phyloP scores from a whole-genome alignment of 345 rosid genomes.

The Microcos paniculata region DNA sequence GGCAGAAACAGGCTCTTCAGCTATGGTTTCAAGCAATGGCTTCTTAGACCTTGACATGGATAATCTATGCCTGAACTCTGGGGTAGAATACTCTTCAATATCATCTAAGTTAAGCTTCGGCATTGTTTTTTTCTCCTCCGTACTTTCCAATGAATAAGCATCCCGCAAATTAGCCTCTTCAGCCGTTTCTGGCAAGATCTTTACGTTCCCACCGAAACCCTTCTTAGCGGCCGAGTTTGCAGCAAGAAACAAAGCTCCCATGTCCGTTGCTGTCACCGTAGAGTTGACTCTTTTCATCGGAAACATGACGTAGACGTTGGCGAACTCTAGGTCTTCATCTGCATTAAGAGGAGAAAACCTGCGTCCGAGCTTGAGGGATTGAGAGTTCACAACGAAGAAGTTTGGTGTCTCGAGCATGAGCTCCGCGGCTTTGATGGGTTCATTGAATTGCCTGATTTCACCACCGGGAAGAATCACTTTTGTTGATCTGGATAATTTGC shows the following conservation, averaged over 20 bases:
- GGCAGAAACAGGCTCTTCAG: slow-evolving; percentile 48
- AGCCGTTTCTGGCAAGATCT: slow-evolving; percentile 33
- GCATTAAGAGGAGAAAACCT: slow-evolving; percentile 69
- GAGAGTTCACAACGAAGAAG: slow-evolving; percentile 67
- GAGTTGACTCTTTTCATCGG: slow-evolving; percentile 71
- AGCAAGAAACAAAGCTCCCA: slow-evolving; percentile 54
- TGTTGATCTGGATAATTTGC: slow-evolving; percentile 39
- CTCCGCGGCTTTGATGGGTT: slow-evolving; percentile 74
- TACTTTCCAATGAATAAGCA: slow-evolving; percentile 19
- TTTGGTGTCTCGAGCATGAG: slow-evolving; percentile 83
- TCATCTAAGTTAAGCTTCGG: slow-evolving; percentile 57
- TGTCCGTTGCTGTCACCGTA: slow-evolving; percentile 58
- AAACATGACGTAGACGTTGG: slow-evolving; percentile 65
- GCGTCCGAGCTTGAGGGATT: slow-evolving; percentile 62
- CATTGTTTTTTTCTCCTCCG: slow-evolving; percentile 7
- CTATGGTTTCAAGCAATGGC: slow-evolving; percentile 74
- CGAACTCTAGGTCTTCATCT: slow-evolving; percentile 71
- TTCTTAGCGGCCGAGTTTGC: slow-evolving; percentile 52
- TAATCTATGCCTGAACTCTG: slow-evolving; percentile 56
- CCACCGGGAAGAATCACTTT: slow-evolving; percentile 73
- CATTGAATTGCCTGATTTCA: slow-evolving; percentile 49
- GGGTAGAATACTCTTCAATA: slow-evolving; percentile 52
- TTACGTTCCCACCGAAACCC: slow-evolving; percentile 31
- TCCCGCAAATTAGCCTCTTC: background rate
- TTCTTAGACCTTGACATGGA: slow-evolving; percentile 74